Conservation (phyloP, 495 filamentous ascomycete species). For the Bombardia bombarda region DNA sequence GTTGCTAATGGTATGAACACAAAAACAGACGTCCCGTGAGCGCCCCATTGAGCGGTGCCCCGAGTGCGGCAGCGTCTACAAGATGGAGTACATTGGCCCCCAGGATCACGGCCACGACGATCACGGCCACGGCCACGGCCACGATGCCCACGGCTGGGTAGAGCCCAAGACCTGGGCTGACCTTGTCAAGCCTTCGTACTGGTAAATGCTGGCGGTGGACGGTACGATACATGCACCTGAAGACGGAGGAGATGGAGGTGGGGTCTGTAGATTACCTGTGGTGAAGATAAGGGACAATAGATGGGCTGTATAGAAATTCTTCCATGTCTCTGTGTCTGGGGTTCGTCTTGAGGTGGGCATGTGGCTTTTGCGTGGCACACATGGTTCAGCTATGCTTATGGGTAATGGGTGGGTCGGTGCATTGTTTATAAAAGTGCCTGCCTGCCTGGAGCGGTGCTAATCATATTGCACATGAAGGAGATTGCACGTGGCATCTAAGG, state of each 20-base stretch:
- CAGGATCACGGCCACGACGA: constrained; percentile 56
- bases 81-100: constrained; percentile 93
- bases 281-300: neutral
- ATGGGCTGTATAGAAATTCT: constrained; percentile 12
- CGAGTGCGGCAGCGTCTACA: constrained; percentile 92
- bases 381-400: neutral
- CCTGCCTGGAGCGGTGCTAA: too few relatives aligned
- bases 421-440: too few relatives aligned
- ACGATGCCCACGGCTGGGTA: constrained; percentile 51
- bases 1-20: constrained; percentile 3
- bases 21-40: constrained; percentile 66
- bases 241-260: neutral
- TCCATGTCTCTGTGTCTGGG: constrained; percentile 1
- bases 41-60: constrained; percentile 88
- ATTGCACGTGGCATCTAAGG: too few relatives aligned
- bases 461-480: too few relatives aligned
- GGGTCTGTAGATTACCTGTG: constrained; percentile 12
- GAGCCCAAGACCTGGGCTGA: constrained; percentile 91
- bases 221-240: neutral
- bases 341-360: neutral
- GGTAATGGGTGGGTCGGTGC: neutral
- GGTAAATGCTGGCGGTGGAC: constrained; percentile 39
- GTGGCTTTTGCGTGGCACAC: neutral
- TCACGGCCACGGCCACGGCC: constrained; percentile 43
- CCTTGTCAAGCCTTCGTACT: constrained; percentile 87